Conservation (phyloP, 2,329 filamentous ascomycete species). For the Pyrenophora tritici-repentis region DNA sequence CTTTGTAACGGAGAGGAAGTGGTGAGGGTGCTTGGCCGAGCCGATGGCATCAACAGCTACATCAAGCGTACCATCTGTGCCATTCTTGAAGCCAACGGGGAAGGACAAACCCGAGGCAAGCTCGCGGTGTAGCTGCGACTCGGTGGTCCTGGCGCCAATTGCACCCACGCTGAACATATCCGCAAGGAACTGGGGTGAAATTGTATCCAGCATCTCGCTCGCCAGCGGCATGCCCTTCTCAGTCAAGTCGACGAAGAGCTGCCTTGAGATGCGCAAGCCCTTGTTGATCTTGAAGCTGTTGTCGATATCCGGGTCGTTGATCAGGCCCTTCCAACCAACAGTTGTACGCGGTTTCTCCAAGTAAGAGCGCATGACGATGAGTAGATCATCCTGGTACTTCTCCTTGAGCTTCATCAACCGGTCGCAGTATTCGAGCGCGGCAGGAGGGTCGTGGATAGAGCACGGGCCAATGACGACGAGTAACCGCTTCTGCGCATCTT, state of each 20-base stretch:
- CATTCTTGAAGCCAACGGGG: slow-evolving; percentile 99
- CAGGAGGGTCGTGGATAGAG: slow-evolving; percentile 92
- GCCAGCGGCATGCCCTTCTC: slow-evolving; percentile 93
- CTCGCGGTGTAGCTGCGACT: slow-evolving; percentile 94
- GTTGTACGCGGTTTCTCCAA: slow-evolving; percentile 98
- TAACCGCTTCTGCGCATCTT: slow-evolving; percentile 61
- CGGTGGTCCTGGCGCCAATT: slow-evolving; percentile 93
- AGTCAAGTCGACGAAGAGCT: slow-evolving; percentile 93
- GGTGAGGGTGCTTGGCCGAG: slow-evolving; percentile 87
- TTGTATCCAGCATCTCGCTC: slow-evolving; percentile 97
- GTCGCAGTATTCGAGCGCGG: slow-evolving; percentile 91
- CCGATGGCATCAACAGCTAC: slow-evolving; percentile 96
- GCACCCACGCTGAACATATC: slow-evolving; percentile 91
- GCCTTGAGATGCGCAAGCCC: slow-evolving; percentile 80
- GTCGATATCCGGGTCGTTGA: slow-evolving; percentile 98
- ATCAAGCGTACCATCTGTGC: slow-evolving; percentile 86
- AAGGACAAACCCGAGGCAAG: slow-evolving; percentile 92
- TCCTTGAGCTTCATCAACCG: slow-evolving; percentile 79
- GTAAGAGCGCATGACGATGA: slow-evolving; percentile 98
- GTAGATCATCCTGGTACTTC: slow-evolving; percentile 85
- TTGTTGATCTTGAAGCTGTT: slow-evolving; percentile 99
- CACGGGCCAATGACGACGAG: slow-evolving; percentile 91
- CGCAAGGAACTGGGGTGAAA: slow-evolving; percentile 94
- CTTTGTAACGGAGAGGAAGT: slow-evolving; percentile 97
- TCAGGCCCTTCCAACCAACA: slow-evolving; percentile 97